phyloP scores from a whole-genome alignment of 1,139 yeast genomes.

The Geotrichum cucujoidarum region DNA sequence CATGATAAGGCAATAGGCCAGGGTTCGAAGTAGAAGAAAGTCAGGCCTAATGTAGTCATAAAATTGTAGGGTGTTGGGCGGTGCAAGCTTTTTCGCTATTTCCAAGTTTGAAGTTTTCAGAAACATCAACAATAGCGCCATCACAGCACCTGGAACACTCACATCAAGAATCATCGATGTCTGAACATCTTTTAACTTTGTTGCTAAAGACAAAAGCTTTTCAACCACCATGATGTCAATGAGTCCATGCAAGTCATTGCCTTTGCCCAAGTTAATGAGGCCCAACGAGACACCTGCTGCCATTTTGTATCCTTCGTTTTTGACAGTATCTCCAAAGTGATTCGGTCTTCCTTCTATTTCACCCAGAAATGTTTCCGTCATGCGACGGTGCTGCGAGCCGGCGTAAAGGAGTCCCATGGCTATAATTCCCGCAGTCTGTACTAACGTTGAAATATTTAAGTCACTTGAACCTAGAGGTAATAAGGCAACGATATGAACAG shows the following conservation, averaged over 20 bases:
- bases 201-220: conserved; percentile 54
- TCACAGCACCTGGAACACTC: conserved; percentile 73
- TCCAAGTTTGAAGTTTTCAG: conserved; percentile 58
- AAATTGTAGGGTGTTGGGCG: conserved; percentile 58
- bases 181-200: conserved; percentile 64
- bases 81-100: conserved; percentile 58
- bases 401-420: conserved; percentile 84
- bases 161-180: conserved; percentile 61
- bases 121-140: conserved; percentile 72
- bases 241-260: conserved; percentile 56
- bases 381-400: conserved; percentile 75
- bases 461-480: conserved; percentile 90
- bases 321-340: conserved; percentile 18
- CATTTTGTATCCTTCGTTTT: conserved; percentile 72
- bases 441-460: conserved; percentile 73
- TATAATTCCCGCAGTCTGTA: conserved; percentile 86
- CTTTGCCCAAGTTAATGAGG: conserved; percentile 76
- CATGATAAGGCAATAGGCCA: conserved; percentile 66
- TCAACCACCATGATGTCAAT: conserved; percentile 71
- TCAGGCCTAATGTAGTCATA: conserved; percentile 81
- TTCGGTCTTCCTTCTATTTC: conserved; percentile 26
- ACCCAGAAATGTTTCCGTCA: conserved; percentile 69
- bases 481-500: conserved; percentile 89
- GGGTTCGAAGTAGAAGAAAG: conserved; percentile 59
- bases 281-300: conserved; percentile 91